Evolutionary conservation across 2,329 filamentous ascomycete genomes (phyloP).

Genomic region (Ophiostoma triangulosporum): DNA sequence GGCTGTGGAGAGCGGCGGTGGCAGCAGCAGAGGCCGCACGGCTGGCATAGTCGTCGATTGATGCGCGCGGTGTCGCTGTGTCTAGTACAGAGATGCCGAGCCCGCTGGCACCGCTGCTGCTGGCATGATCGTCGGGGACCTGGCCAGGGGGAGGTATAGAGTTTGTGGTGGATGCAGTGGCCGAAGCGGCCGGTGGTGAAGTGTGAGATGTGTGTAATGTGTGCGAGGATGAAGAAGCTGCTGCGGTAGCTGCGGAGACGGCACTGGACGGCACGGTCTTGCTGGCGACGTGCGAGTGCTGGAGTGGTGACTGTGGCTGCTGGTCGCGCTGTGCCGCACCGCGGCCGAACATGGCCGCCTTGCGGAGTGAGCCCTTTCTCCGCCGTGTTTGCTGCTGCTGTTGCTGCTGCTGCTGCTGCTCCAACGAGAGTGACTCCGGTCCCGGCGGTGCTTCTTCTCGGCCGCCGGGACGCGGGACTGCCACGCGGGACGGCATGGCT

Average conservation of each 20-base stretch:
- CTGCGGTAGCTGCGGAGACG: background rate
- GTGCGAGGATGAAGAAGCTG: background rate
- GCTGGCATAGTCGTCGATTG: slow-evolving; percentile 32
- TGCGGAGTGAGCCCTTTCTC: slow-evolving; percentile 73
- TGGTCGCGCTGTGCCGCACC: slow-evolving; percentile 43
- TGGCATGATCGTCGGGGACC: slow-evolving; percentile 7
- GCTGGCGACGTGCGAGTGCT: background rate
- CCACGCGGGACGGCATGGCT: slow-evolving; percentile 7
- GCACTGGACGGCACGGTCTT: background rate
- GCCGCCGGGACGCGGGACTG: background rate
- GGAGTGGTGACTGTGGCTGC: background rate
- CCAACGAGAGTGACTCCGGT: slow-evolving; percentile 6
- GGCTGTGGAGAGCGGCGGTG: slow-evolving; percentile 5
- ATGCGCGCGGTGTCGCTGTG: slow-evolving; percentile 28
- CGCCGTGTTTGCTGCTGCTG: slow-evolving; percentile 42
- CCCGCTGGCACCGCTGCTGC: slow-evolving; percentile 15
- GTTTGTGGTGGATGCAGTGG: background rate
- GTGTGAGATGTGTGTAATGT: background rate
- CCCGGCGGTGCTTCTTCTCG: slow-evolving; percentile 12
- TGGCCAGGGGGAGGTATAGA: background rate
- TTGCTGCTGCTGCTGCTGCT: slow-evolving; percentile 9
- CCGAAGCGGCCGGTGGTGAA: background rate
- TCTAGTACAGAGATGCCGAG: slow-evolving; percentile 30
- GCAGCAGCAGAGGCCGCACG: slow-evolving; percentile 14
- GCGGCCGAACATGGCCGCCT: slow-evolving; percentile 70